phyloP scores from a whole-genome alignment of 2,329 filamentous ascomycete genomes.

The Orbilia quercus region DNA sequence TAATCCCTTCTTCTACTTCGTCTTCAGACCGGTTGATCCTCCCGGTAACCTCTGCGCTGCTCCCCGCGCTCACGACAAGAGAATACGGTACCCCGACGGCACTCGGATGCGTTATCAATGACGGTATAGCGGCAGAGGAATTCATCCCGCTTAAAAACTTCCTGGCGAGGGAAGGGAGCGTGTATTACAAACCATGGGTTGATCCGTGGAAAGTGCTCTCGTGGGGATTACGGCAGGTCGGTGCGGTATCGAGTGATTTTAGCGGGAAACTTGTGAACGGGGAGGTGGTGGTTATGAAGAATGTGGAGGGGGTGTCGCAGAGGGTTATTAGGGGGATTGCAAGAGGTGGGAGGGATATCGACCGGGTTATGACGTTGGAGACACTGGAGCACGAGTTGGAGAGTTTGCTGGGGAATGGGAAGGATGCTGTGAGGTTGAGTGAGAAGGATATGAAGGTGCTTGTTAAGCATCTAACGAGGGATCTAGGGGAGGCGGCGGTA shows the following conservation, averaged over 20 bases:
- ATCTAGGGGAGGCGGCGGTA: constrained; percentile 69
- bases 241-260: constrained; percentile 57
- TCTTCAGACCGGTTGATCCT: constrained; percentile 68
- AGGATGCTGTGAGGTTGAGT: constrained; percentile 67
- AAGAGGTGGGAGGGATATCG: constrained; percentile 68
- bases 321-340: constrained; percentile 66
- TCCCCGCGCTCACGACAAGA: constrained; percentile 77
- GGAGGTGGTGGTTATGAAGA: constrained; percentile 67
- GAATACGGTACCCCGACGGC: constrained; percentile 85
- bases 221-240: constrained; percentile 58
- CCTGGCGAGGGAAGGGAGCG: constrained; percentile 72
- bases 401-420: constrained; percentile 64
- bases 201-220: constrained; percentile 58
- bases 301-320: constrained; percentile 71
- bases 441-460: constrained; percentile 75
- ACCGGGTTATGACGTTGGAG: constrained; percentile 75
- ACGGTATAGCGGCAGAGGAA: constrained; percentile 76
- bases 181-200: constrained; percentile 72
- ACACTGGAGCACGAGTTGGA: constrained; percentile 73
- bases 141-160: constrained; percentile 80
- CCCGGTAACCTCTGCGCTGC: constrained; percentile 72
- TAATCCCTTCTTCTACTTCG: constrained; percentile 63
- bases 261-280: constrained; percentile 63
- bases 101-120: constrained; percentile 79
- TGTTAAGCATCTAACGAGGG: constrained; percentile 76